A percentile compares a stretch with the other conserved stretches of the same genome.
Conservation (phyloP, 345 rosid species). For the Combretum micranthum region DNA sequence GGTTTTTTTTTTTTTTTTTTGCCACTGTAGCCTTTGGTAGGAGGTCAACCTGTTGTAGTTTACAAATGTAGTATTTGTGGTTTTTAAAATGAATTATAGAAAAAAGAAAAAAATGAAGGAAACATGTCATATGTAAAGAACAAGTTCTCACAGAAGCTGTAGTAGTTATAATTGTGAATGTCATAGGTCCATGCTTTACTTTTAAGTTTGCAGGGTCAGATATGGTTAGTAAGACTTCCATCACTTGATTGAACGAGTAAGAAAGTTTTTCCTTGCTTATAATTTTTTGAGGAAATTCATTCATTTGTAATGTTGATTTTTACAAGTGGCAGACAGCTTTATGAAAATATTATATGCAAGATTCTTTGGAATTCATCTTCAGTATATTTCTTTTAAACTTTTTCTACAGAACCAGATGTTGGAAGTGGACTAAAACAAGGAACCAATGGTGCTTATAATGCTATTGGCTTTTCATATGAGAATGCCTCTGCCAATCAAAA, state of each 20-base stretch:
- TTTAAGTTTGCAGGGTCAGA: constrained; percentile 54
- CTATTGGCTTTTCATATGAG: constrained; percentile 78
- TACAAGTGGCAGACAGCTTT: no score
- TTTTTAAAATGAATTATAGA: no score
- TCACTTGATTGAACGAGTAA: constrained; percentile 54
- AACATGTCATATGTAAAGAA: no score
- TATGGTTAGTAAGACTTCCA: constrained; percentile 41
- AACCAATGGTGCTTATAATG: constrained; percentile 33
- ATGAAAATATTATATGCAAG: not conserved
- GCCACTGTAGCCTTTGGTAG: no score
- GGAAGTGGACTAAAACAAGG: constrained; percentile 31
- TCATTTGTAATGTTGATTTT: no score
- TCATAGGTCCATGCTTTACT: constrained; percentile 14
- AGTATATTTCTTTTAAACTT: constrained; percentile 13
- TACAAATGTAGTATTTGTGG: no score
- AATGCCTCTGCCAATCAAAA: constrained; percentile 29
- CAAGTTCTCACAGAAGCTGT: no score
- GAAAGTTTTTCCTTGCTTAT: constrained; percentile 28
- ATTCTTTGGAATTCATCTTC: not conserved
- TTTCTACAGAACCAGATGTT: constrained; percentile 28
- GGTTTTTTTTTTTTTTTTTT: no score
- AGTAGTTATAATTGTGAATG: constrained; percentile 14
- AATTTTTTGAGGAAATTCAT: not conserved
- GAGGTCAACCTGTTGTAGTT: no score
- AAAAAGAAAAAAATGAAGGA: no score